phyloP scores from a whole-genome alignment of 2,329 filamentous ascomycete species.

The Emmonsiellopsis sp. region DNA sequence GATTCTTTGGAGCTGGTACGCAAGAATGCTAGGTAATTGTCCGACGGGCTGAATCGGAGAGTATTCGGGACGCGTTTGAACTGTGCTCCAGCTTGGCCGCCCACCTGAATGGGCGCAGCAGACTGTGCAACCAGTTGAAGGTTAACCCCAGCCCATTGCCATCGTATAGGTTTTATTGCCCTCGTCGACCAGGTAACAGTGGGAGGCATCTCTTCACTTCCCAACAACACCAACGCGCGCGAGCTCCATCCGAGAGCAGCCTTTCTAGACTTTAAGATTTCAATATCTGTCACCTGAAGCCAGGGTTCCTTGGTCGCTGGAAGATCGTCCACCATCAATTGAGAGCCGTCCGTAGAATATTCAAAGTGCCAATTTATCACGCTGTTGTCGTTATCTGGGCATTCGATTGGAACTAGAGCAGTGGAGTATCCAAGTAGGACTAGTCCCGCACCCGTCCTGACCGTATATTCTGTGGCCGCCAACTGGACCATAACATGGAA shows the following conservation, averaged over 20 bases:
- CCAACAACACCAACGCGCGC: conserved; percentile 1
- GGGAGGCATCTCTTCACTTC: neutral
- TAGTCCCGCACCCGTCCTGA: conserved; percentile 6
- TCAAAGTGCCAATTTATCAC: conserved; percentile 11
- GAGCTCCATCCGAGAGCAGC: conserved; percentile 1
- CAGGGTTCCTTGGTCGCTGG: neutral
- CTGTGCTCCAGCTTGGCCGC: neutral
- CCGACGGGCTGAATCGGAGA: neutral
- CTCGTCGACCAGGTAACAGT: neutral
- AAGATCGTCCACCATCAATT: neutral
- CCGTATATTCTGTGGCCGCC: conserved; percentile 8
- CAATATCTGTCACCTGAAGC: neutral
- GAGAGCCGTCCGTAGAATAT: neutral
- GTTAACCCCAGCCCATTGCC: conserved; percentile 1
- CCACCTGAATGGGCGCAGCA: neutral
- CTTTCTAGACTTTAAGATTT: neutral
- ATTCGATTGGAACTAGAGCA: conserved; percentile 6
- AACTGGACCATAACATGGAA: conserved; percentile 8
- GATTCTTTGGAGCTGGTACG: neutral
- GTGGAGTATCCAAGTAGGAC: conserved; percentile 10
- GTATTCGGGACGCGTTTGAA: neutral
- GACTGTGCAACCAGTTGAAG: neutral
- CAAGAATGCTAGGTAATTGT: neutral
- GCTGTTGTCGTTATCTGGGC: neutral
- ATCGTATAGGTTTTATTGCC: neutral